A percentile compares a stretch with the other conserved stretches of the same genome.
Evolutionary conservation across 225 moss, liverwort and hornwort species (phyloP).

Genomic region (Polytrichum commune): DNA sequence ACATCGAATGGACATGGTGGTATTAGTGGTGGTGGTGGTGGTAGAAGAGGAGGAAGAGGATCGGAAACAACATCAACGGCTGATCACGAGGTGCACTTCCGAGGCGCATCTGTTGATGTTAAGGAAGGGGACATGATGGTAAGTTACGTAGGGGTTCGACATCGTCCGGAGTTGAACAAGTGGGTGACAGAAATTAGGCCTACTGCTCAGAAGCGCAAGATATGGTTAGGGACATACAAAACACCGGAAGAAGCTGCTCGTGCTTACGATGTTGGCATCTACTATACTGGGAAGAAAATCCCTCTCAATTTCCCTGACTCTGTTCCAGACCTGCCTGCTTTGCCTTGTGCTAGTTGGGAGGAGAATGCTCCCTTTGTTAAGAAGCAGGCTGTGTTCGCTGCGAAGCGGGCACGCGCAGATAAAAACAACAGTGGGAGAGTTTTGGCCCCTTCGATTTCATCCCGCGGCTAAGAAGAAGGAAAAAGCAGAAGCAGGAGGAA

Average conservation of each 20-base stretch:
- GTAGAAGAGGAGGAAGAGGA: slow-evolving; percentile 25
- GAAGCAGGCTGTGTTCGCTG: slow-evolving; percentile 53
- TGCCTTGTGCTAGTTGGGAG: slow-evolving; percentile 52
- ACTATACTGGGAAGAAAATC: slow-evolving; percentile 58
- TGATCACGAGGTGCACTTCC: slow-evolving; percentile 15
- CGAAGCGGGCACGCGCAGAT: slow-evolving; percentile 38
- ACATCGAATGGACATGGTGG: background rate
- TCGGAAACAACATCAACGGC: background rate
- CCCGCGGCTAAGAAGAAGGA: slow-evolving; percentile 3
- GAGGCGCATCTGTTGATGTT: slow-evolving; percentile 35
- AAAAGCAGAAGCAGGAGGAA: background rate
- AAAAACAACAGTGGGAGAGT: background rate
- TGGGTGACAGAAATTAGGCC: slow-evolving; percentile 66
- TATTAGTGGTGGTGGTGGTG: no score
- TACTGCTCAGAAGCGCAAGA: slow-evolving; percentile 65
- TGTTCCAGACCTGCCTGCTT: slow-evolving; percentile 42
- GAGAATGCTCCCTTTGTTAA: slow-evolving; percentile 62
- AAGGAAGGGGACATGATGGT: slow-evolving; percentile 21
- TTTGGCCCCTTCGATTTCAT: slow-evolving; percentile 5
- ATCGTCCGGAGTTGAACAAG: slow-evolving; percentile 56
- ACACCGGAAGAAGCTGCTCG: slow-evolving; percentile 53
- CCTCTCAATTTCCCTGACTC: slow-evolving; percentile 57
- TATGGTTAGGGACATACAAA: slow-evolving; percentile 60
- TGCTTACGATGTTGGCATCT: slow-evolving; percentile 54
- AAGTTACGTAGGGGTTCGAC: slow-evolving; percentile 44